Base-by-base conservation (phyloP, 305 asterid genomes). In the Fraxinus xanthoxyloides region DNA sequence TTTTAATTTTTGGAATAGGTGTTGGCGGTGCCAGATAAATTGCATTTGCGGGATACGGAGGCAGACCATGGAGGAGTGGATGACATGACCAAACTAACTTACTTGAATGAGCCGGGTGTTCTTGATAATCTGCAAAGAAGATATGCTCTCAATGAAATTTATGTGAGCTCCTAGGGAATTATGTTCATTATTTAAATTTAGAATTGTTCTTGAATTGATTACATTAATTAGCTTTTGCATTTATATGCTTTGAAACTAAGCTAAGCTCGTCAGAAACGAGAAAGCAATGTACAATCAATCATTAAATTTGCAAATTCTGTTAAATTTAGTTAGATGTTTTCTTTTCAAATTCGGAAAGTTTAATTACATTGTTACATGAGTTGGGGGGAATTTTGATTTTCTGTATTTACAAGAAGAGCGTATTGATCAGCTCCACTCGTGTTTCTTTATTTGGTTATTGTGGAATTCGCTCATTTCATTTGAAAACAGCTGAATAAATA, bases 41-140 rank as follows among this genome's bases (percentile, higher is more conserved):
- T 95, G 92, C 91, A 79, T 56, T 93, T 91, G 17, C 88, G 98
- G 87, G 99, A 95, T 78, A 93, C 85, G 76, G 99, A 95, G 84
- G 88, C 91, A 36, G 99, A 96, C 79, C 93, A 94, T 15, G 98
- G 99, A 78, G 99, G 99, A 72, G 99, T 94, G 79, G 99, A 96
- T 84, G 99, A 96, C 77, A 96, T 96, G 99, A 96, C 98, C 59
- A 96, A 94, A 69, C 84, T 96, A 90, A 96, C 98, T 67, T 96
- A 92, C 81, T 85, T 96, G 93, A 96, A 96, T 87, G 99, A 96
- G 90, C 98, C 99, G 0, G 96, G 98, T 36, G 98, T 96, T 84
- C 95, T 96, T 76, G 97, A 96, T 85, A 94, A 96, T 90, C 94
- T 96, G 48, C 92, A 90, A 85, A 92, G 97, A 86, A 86, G 98